These are phyloP conservation scores for Debaryomyces udenii DNA, from an alignment of 1,139 yeast genomes.

Conservation along the genomic window DNA sequence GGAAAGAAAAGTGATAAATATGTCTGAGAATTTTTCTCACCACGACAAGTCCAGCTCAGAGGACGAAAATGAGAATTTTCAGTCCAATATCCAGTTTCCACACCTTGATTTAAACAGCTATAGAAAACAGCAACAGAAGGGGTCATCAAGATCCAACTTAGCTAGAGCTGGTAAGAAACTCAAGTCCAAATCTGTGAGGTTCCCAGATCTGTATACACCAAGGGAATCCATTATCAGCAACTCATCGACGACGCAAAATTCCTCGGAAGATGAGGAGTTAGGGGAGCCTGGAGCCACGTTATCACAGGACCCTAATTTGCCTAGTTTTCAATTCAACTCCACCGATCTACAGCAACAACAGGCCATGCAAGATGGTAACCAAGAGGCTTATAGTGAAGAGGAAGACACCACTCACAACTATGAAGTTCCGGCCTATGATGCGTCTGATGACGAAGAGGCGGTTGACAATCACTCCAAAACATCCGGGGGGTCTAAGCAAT, in stretches of 20 bases:
- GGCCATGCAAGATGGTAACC: slow-evolving; percentile 12
- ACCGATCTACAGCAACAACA: slow-evolving; percentile 1
- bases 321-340: slow-evolving; percentile 19
- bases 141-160: slow-evolving; percentile 24
- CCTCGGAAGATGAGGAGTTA: slow-evolving; percentile 21
- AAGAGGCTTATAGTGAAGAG: slow-evolving; percentile 11
- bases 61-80: slow-evolving; percentile 25
- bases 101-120: slow-evolving; percentile 27
- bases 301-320: slow-evolving; percentile 17
- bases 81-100: slow-evolving; percentile 33
- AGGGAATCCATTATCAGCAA: slow-evolving; percentile 30
- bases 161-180: slow-evolving; percentile 39
- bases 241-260: slow-evolving; percentile 29
- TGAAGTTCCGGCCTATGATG: background rate
- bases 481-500: background rate
- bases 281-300: slow-evolving; percentile 17
- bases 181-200: slow-evolving; percentile 29
- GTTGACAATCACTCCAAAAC: background rate
- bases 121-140: slow-evolving; percentile 26
- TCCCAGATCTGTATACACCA: slow-evolving; percentile 33
- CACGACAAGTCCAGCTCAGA: slow-evolving; percentile 22
- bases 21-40: slow-evolving; percentile 4
- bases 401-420: slow-evolving; percentile 8
- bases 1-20: background rate
- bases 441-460: background rate